phyloP scores from a whole-genome alignment of 768 basidiomycete genomes.

The Lyophyllum semitale region DNA sequence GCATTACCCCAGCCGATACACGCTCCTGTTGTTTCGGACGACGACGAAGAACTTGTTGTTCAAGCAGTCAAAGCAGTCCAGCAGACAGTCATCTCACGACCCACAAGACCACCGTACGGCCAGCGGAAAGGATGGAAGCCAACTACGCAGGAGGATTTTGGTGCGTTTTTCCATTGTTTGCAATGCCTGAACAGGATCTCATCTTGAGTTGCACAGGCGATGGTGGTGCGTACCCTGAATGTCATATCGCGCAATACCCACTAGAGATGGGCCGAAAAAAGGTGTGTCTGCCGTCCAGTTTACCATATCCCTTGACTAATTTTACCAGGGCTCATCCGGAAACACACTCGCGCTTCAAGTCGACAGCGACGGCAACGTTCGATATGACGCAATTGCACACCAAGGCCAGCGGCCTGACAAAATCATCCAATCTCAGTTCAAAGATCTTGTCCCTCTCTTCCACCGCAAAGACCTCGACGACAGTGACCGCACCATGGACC shows the following conservation, averaged over 20 bases:
- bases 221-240: conserved; percentile 91
- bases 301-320: not conserved
- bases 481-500: conserved; percentile 74
- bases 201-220: conserved; percentile 49
- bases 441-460: conserved; percentile 91
- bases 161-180: conserved; percentile 38
- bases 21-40: conserved; percentile 53
- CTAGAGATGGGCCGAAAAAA: conserved; percentile 95
- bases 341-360: conserved; percentile 97
- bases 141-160: conserved; percentile 78
- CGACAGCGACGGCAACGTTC: conserved; percentile 93
- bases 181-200: not conserved
- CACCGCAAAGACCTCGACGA: conserved; percentile 89
- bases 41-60: conserved; percentile 48
- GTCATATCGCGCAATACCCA: conserved; percentile 96
- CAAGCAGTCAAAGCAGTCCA: conserved; percentile 28
- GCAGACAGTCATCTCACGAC: conserved; percentile 49
- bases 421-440: conserved; percentile 92
- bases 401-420: conserved; percentile 91
- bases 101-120: conserved; percentile 79
- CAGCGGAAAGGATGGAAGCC: conserved; percentile 88
- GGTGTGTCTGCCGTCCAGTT: conserved; percentile 43
- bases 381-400: conserved; percentile 95
- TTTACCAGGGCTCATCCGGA: conserved; percentile 75
- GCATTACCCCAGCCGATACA: conserved; percentile 69